Base-by-base conservation (phyloP, 129 eudicot genomes). In the Chrysanthemum makinoi region DNA sequence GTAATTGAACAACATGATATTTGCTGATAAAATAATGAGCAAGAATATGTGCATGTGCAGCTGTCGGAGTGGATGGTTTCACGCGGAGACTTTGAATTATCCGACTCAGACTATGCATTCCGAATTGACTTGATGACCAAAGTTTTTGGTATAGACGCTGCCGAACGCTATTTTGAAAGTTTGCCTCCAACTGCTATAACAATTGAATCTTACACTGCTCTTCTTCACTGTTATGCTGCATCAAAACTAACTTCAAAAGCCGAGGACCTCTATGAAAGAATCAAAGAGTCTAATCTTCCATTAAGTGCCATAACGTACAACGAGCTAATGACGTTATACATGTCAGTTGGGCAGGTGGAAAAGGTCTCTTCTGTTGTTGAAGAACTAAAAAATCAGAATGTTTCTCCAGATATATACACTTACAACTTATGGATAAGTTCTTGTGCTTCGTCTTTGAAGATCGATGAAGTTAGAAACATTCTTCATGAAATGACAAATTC, bases 71-170 rank as follows among this genome's bases (percentile, higher is more conserved):
- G 99, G 98, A 90, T 94, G 89, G 80, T 90, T 79, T 66, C 90
- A 72, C 96, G 81, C 16, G 80, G 73, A 10, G 88, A 87, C 59
- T 81, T 72, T 70, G 78, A 87, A 61, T 48, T 86, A 85, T 82
- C 87, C 0, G 99, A 89, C 76, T 82, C 94, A 26, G 99, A 94
- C 72, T 86, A 87, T 73, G 96, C 97, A 62, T 66, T 77, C 65
- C 97, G 97, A 22, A 82, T 94, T 26, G 89, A 90, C 78, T 75
- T 90, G 70, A 79, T 94, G 97, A 81, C 95, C 65, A 87, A 81
- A 79, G 99, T 94, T 46, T 94, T 94, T 65, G 97, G 97, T 43
- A 83, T 94, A 50, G 96, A 94, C 79, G 86, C 97, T 15, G 97
- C 99, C 33, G 99, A 94, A 65, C 90, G 97, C 62, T 94, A 94